Conservation (phyloP, 2,329 filamentous ascomycete species). For the Lecanoromycetidae sp. region DNA sequence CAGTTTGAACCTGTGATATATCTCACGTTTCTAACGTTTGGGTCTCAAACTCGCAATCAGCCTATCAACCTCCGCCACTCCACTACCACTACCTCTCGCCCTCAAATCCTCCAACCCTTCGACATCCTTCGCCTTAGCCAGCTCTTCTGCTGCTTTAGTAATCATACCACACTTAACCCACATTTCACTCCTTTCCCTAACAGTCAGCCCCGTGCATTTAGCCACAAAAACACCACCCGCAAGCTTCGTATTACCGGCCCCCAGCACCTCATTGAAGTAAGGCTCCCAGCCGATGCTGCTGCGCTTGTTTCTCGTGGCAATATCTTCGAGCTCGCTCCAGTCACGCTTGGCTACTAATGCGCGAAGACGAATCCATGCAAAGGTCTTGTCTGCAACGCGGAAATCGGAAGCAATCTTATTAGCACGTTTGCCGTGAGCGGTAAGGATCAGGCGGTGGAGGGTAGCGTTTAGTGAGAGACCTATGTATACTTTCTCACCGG, state of each 20-base stretch:
- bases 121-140: slow-evolving; percentile 66
- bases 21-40: slow-evolving; percentile 26
- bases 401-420: slow-evolving; percentile 86
- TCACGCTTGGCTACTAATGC: slow-evolving; percentile 81
- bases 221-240: slow-evolving; percentile 66
- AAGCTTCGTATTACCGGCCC: slow-evolving; percentile 79
- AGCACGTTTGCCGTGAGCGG: slow-evolving; percentile 72
- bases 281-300: slow-evolving; percentile 97
- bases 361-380: slow-evolving; percentile 75
- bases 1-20: neutral
- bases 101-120: slow-evolving; percentile 62
- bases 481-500: slow-evolving; percentile 49
- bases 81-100: slow-evolving; percentile 51
- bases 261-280: slow-evolving; percentile 80
- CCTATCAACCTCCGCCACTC: slow-evolving; percentile 68
- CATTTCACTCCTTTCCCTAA: slow-evolving; percentile 69
- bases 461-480: slow-evolving; percentile 86
- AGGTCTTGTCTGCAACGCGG: slow-evolving; percentile 80
- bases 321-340: slow-evolving; percentile 86
- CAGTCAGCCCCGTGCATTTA: slow-evolving; percentile 64
- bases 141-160: slow-evolving; percentile 82
- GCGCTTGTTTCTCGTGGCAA: slow-evolving; percentile 40
- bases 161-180: slow-evolving; percentile 92
- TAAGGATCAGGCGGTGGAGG: slow-evolving; percentile 71
- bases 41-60: slow-evolving; percentile 48